A percentile compares a stretch with the other conserved stretches of the same genome.
Evolutionary conservation across 2,329 filamentous ascomycete genomes (phyloP).

Genomic region (Daldinia sp.): DNA sequence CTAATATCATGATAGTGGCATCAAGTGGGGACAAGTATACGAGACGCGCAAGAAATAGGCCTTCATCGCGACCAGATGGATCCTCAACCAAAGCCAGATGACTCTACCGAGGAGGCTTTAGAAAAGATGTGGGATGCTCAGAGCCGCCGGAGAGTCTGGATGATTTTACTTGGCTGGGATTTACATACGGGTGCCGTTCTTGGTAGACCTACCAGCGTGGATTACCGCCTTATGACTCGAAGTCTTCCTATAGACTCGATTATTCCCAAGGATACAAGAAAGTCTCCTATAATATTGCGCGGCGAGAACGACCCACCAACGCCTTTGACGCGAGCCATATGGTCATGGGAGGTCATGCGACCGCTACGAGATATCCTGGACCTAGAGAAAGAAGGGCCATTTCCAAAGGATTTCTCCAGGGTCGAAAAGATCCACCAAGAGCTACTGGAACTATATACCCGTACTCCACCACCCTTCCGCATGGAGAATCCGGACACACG

Average conservation of each 20-base stretch:
- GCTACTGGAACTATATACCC: constrained; percentile 61
- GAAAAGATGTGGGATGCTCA: constrained; percentile 71
- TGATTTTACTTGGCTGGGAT: constrained; percentile 67
- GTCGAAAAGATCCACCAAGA: constrained; percentile 67
- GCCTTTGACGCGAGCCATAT: constrained; percentile 65
- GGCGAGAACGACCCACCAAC: constrained; percentile 67
- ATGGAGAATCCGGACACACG: constrained; percentile 67
- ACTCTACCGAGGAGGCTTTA: constrained; percentile 60
- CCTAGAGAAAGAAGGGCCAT: constrained; percentile 67
- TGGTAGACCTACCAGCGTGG: constrained; percentile 68
- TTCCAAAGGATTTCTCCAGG: constrained; percentile 65
- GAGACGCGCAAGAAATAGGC: constrained; percentile 73
- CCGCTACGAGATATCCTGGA: constrained; percentile 66
- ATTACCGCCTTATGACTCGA: constrained; percentile 61
- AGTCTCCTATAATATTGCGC: constrained; percentile 62
- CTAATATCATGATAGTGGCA: constrained; percentile 61
- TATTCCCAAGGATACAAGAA: constrained; percentile 60
- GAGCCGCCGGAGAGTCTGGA: constrained; percentile 67
- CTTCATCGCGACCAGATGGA: constrained; percentile 67
- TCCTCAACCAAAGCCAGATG: constrained; percentile 60
- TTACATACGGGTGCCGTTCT: constrained; percentile 65
- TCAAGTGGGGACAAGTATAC: constrained; percentile 66
- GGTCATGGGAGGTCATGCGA: constrained; percentile 61
- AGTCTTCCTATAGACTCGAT: constrained; percentile 66
- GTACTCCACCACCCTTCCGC: constrained; percentile 66